phyloP scores from a whole-genome alignment of 176 grass and related monocot species.

The Carex parvula region DNA sequence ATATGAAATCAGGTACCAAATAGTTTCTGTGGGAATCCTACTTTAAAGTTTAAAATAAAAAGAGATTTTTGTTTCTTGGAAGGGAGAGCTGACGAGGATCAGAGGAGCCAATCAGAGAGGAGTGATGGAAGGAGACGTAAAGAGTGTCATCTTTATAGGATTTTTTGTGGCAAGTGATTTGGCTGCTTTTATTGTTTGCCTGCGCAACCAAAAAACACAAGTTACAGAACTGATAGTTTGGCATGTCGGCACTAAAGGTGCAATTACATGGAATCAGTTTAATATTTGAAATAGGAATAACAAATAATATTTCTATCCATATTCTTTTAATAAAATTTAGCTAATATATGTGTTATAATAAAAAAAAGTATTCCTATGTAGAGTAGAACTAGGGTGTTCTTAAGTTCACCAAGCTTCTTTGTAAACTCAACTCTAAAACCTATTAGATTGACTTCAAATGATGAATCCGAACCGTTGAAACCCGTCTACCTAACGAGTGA shows the following conservation, averaged over 20 bases:
- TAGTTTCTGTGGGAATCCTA: conserved; percentile 38
- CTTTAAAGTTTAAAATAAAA: too few species aligned
- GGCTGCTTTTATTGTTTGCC: background rate
- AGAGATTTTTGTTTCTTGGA: conserved; percentile 43
- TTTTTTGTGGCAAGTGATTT: conserved; percentile 6
- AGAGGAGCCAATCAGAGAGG: conserved; percentile 26
- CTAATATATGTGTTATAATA: background rate
- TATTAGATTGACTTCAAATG: too few species aligned
- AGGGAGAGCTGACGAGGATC: background rate
- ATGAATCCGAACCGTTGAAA: too few species aligned
- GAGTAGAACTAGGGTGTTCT: too few species aligned
- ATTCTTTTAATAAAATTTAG: background rate
- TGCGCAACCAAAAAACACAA: background rate
- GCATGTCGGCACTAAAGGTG: background rate
- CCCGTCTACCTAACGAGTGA: too few species aligned
- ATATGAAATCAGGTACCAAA: conserved; percentile 3
- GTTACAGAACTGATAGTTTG: background rate
- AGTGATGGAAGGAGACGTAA: conserved; percentile 31
- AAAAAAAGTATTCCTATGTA: background rate
- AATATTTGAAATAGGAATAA: too few species aligned
- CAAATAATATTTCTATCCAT: background rate
- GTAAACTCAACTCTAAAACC: too few species aligned
- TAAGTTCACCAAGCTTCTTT: too few species aligned
- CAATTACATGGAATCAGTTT: too few species aligned
- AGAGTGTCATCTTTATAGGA: background rate